Evolutionary conservation across 805 yeast species (phyloP), one percentile per base, ranked within the genome.

Genomic region (Myxozyma nipponensis): DNA sequence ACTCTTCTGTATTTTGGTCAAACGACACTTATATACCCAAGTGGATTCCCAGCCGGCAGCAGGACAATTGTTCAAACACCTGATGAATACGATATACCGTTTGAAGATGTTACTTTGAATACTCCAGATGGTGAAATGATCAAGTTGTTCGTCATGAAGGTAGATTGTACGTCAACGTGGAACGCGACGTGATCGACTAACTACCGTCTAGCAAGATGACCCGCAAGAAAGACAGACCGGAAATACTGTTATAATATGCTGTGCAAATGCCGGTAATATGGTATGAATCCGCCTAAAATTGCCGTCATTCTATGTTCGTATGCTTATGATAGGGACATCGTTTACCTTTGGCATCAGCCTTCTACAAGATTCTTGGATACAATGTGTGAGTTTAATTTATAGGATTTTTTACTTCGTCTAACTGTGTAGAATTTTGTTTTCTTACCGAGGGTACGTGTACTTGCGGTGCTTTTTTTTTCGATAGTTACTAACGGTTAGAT

Each of bases 231-330:
- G 54, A 25, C 22, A 18, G 7, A 25, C 15, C 28, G 53, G 53
- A 19, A 44, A 83, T 57, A 86, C 97, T 0, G 76, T 91, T 9
- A 62, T 93, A 23, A 76, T 93, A 19, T 73, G 90, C 45, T 82
- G 89, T 43, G 98, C 98, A 3, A 91, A 91, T 68, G 97, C 97
- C 1, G 98, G 98, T 3, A 91, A 93, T 66, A 91, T 91, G 57
- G 54, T 50, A 28, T 30, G n/a, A 10, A 17, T 9, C 5, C 25
- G 44, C 18, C 3, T 47, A 21, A 17, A 30, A 48, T 15, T n/a
- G 34, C 41, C 19, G 15, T 6, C 24, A 10, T 10, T 9, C 15
- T 9, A 19, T 38, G 18, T 15, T 39, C 21, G 13, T 10, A 26
- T 19, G 30, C 38, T 23, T 6, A 22, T 17, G 39, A 4, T 28